Conservation (phyloP, 768 basidiomycete genomes). For the Lentinula lateritia region DNA sequence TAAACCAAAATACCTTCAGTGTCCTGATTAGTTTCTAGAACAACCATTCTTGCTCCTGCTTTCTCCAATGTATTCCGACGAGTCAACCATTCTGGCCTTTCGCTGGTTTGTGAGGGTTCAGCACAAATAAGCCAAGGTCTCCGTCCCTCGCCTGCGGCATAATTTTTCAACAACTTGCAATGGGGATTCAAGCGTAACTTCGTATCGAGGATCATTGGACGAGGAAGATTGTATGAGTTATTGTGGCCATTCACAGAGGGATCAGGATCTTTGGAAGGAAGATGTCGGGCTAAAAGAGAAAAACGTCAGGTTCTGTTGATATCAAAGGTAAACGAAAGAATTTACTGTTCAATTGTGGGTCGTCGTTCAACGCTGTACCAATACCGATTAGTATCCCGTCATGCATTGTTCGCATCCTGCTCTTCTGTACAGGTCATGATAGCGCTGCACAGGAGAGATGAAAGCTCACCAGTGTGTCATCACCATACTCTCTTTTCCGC, state of each 20-base stretch:
- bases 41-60: conserved; percentile 58
- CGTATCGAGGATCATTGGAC: conserved; percentile 82
- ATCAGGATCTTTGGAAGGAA: conserved; percentile 34
- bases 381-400: conserved; percentile 90
- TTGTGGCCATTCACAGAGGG: conserved; percentile 15
- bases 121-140: conserved; percentile 72
- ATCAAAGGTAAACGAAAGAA: background rate
- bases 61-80: conserved; percentile 43
- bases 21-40: conserved; percentile 36
- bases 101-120: conserved; percentile 9
- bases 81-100: conserved; percentile 20
- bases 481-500: conserved; percentile 79
- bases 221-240: conserved; percentile 49
- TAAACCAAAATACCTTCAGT: background rate
- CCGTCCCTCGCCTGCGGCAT: conserved; percentile 47
- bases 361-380: conserved; percentile 84
- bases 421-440: conserved; percentile 2
- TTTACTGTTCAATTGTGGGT: conserved; percentile 90
- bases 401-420: conserved; percentile 87
- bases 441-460: background rate
- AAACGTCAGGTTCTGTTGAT: background rate
- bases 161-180: conserved; percentile 72
- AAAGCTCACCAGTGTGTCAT: conserved; percentile 89
- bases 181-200: conserved; percentile 56
- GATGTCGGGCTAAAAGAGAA: conserved; percentile 42